These are phyloP conservation scores for Saussurea involucrata DNA, from an alignment of 129 eudicot species.

Conservation along the genomic window DNA sequence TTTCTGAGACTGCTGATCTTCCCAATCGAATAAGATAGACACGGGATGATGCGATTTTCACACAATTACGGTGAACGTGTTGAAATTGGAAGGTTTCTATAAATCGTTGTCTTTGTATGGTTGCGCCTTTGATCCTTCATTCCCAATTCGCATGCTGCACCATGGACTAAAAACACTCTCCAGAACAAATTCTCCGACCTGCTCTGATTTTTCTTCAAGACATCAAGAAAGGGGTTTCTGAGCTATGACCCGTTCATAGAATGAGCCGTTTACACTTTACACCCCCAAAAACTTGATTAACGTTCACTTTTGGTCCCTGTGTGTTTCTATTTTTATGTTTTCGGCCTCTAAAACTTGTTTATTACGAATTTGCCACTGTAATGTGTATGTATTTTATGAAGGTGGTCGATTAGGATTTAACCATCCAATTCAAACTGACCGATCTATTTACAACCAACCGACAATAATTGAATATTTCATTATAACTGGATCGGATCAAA, in stretches of 20 bases:
- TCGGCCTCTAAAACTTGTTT: neutral
- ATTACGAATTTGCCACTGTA: neutral
- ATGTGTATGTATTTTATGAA: neutral
- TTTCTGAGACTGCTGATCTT: slow-evolving; percentile 4
- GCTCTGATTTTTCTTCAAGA: neutral
- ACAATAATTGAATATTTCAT: too few relatives aligned
- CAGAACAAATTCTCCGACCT: neutral
- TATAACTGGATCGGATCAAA: too few relatives aligned
- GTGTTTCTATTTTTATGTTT: neutral
- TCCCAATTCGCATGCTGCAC: neutral
- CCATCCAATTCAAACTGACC: too few relatives aligned
- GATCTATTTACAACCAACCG: too few relatives aligned
- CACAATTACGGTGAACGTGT: neutral
- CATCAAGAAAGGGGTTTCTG: neutral
- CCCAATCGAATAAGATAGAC: neutral
- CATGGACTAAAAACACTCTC: neutral
- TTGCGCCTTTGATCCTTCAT: neutral
- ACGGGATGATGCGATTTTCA: slow-evolving; percentile 1
- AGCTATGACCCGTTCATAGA: neutral
- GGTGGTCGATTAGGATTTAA: too few relatives aligned
- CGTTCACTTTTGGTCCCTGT: neutral
- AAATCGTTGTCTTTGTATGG: neutral
- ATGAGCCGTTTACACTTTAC: neutral
- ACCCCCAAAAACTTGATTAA: neutral
- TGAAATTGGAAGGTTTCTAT: neutral